These are phyloP conservation scores for Microdochium paspali DNA, from an alignment of 2,329 filamentous ascomycete genomes.

Conservation along the genomic window DNA sequence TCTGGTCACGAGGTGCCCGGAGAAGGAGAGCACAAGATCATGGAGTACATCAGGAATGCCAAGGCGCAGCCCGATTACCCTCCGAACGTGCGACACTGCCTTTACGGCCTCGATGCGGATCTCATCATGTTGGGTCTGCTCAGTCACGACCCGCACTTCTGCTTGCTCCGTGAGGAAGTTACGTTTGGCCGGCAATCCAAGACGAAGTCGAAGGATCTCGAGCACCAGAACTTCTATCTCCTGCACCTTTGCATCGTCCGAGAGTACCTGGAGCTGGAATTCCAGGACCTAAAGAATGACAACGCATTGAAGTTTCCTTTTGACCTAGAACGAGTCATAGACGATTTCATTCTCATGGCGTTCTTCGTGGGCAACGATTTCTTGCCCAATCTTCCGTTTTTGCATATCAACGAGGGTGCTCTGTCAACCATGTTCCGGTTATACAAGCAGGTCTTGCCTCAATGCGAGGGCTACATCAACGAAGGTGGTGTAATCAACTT, in stretches of 20 bases:
- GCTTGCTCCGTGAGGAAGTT: constrained; percentile 90
- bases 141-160: constrained; percentile 98
- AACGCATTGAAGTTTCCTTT: constrained; percentile 68
- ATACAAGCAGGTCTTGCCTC: constrained; percentile 84
- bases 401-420: constrained; percentile 98
- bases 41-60: constrained; percentile 98
- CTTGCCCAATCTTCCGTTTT: constrained; percentile 85
- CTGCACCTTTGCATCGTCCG: constrained; percentile 96
- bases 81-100: constrained; percentile 86
- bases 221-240: constrained; percentile 97
- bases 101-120: constrained; percentile 95
- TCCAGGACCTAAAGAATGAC: constrained; percentile 77
- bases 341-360: constrained; percentile 98
- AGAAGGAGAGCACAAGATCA: constrained; percentile 99
- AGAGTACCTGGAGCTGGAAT: constrained; percentile 94
- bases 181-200: constrained; percentile 87
- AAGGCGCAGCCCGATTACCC: constrained; percentile 93
- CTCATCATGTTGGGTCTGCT: constrained; percentile 96
- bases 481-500: constrained; percentile 90
- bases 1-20: constrained; percentile 97
- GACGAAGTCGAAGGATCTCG: constrained; percentile 87
- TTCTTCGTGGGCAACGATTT: constrained; percentile 99
- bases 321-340: constrained; percentile 92
- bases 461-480: constrained; percentile 91
- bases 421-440: constrained; percentile 94